These are phyloP conservation scores for Zygoascus ofunaensis DNA, from an alignment of 805 yeast genomes.

Conservation along the genomic window DNA sequence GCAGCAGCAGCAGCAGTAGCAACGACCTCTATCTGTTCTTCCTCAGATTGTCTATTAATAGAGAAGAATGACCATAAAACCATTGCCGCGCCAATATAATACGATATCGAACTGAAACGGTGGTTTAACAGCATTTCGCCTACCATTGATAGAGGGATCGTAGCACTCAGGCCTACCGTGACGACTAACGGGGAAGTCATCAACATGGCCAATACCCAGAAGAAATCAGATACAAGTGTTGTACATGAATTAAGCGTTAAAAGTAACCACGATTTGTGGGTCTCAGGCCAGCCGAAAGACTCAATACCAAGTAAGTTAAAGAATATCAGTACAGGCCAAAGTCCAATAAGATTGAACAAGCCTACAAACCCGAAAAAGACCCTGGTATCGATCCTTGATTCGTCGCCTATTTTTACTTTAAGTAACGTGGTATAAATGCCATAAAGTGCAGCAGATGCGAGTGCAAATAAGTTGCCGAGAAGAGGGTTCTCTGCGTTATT, in stretches of 20 bases:
- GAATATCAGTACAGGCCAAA: conserved; percentile 76
- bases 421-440: conserved; percentile 84
- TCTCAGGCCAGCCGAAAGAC: conserved; percentile 58
- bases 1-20: not conserved
- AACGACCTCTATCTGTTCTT: conserved; percentile 32
- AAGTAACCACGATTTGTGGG: conserved; percentile 41
- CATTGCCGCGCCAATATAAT: conserved; percentile 68
- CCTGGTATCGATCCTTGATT: conserved; percentile 70
- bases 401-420: conserved; percentile 63
- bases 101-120: conserved; percentile 49
- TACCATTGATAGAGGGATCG: conserved; percentile 89
- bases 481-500: conserved; percentile 25
- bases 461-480: conserved; percentile 68
- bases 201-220: conserved; percentile 94
- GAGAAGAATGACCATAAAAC: conserved; percentile 78
- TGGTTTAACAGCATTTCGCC: conserved; percentile 76
- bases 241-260: conserved; percentile 59
- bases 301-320: conserved; percentile 61
- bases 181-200: conserved; percentile 91
- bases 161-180: conserved; percentile 86
- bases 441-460: conserved; percentile 79
- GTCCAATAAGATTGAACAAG: conserved; percentile 55
- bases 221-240: conserved; percentile 79
- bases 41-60: conserved; percentile 70
- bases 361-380: conserved; percentile 95